phyloP scores from a whole-genome alignment of 139 green algal genomes.

The Limnomonas spitsbergensis region DNA sequence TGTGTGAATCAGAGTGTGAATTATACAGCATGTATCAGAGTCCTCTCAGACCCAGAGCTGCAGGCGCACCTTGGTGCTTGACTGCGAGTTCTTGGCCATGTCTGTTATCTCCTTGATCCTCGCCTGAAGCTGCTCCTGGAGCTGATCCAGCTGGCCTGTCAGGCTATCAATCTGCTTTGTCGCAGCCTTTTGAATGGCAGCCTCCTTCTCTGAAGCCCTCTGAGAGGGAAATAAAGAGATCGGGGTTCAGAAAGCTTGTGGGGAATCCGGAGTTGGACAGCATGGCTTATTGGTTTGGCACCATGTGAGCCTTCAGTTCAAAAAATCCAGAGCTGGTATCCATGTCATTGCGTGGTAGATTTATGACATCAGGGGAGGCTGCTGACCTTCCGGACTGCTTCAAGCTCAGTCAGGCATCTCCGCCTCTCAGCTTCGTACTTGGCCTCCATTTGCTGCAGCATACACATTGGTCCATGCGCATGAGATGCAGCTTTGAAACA shows the following conservation, averaged over 20 bases:
- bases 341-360: no score
- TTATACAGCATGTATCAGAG: no score
- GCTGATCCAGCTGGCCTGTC: constrained; percentile 34
- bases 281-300: no score
- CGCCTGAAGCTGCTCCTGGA: constrained; percentile 45
- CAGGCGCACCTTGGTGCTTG: constrained; percentile 39
- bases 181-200: constrained; percentile 45
- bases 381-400: constrained; percentile 29
- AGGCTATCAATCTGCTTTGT: constrained; percentile 39
- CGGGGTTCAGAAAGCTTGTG: no score
- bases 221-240: background rate
- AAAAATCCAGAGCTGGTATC: no score
- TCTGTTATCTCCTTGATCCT: constrained; percentile 40
- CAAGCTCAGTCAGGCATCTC: constrained; percentile 37
- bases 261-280: no score
- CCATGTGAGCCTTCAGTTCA: no score
- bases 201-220: constrained; percentile 33
- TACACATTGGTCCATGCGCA: no score
- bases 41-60: no score
- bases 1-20: no score
- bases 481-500: no score
- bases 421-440: constrained; percentile 52
- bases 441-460: constrained; percentile 48
- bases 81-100: constrained; percentile 23
- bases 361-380: background rate